phyloP scores from a whole-genome alignment of 495 filamentous ascomycete genomes.

The Tuber borchii region DNA sequence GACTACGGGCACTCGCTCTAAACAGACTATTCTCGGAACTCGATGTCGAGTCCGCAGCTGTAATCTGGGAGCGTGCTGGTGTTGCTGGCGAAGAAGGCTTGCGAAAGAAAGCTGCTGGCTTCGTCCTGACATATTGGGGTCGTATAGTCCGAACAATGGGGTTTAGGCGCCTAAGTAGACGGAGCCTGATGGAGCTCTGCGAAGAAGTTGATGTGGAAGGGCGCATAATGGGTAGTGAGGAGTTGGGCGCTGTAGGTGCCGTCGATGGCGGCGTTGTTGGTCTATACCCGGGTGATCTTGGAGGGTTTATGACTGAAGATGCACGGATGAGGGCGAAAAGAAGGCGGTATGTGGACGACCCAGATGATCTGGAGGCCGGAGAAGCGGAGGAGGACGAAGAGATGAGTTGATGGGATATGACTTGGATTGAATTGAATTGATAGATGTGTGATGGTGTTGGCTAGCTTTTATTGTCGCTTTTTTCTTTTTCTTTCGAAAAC shows the following conservation, averaged over 20 bases:
- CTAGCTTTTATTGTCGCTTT: conserved; percentile 13
- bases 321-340: conserved; percentile 30
- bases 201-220: conserved; percentile 89
- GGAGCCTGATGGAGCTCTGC: conserved; percentile 78
- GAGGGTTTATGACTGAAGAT: conserved; percentile 23
- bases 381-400: conserved; percentile 37
- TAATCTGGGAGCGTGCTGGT: conserved; percentile 90
- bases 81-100: conserved; percentile 90
- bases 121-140: conserved; percentile 90
- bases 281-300: conserved; percentile 16
- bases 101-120: conserved; percentile 73
- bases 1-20: conserved; percentile 80
- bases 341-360: conserved; percentile 25
- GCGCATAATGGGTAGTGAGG: conserved; percentile 66
- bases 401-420: conserved; percentile 24
- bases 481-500: background rate
- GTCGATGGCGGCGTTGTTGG: conserved; percentile 23
- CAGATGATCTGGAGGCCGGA: conserved; percentile 26
- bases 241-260: conserved; percentile 35
- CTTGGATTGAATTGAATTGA: conserved; percentile 12
- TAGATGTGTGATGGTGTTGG: conserved; percentile 8
- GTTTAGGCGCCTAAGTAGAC: conserved; percentile 70
- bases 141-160: conserved; percentile 81
- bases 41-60: conserved; percentile 87
- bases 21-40: conserved; percentile 80